Conservation (phyloP, 2,329 filamentous ascomycete species). For the Aureobasidium vineae region DNA sequence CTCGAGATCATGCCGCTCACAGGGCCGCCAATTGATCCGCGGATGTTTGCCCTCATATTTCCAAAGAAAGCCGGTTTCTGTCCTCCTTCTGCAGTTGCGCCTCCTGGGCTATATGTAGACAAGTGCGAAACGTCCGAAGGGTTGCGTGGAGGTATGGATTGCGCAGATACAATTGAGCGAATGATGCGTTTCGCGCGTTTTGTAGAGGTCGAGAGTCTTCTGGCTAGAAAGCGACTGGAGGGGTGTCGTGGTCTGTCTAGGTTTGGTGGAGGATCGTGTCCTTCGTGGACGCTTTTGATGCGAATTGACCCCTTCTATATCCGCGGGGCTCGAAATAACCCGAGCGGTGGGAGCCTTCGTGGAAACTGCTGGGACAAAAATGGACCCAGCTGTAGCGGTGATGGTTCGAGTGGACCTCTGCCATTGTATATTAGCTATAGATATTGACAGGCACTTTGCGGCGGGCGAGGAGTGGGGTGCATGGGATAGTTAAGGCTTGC, state of each 20-base stretch:
- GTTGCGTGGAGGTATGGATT: constrained; percentile 18
- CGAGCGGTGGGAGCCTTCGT: neutral
- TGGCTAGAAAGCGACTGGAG: neutral
- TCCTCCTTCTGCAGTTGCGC: constrained; percentile 4
- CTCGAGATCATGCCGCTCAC: constrained; percentile 42
- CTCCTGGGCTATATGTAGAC: neutral
- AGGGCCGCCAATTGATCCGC: constrained; percentile 44
- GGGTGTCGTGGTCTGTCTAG: neutral
- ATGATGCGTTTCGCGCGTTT: constrained; percentile 53
- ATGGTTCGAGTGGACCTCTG: neutral
- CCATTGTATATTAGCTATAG: constrained; percentile 15
- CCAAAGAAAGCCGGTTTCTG: neutral
- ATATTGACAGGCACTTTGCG: constrained; percentile 1
- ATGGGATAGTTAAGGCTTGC: neutral
- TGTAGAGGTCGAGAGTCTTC: constrained; percentile 52
- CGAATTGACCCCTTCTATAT: constrained; percentile 15
- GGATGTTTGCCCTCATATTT: constrained; percentile 41
- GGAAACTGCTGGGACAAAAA: constrained; percentile 2
- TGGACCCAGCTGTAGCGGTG: constrained; percentile 13
- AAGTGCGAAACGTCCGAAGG: constrained; percentile 35
- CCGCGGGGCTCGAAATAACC: constrained; percentile 25
- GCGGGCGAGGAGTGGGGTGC: neutral
- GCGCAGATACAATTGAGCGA: constrained; percentile 40
- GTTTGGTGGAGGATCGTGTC: neutral
- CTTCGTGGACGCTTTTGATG: constrained; percentile 25